These are phyloP conservation scores for Aureobasidium leucospermi DNA, from an alignment of 2,329 filamentous ascomycete species.

Conservation along the genomic window DNA sequence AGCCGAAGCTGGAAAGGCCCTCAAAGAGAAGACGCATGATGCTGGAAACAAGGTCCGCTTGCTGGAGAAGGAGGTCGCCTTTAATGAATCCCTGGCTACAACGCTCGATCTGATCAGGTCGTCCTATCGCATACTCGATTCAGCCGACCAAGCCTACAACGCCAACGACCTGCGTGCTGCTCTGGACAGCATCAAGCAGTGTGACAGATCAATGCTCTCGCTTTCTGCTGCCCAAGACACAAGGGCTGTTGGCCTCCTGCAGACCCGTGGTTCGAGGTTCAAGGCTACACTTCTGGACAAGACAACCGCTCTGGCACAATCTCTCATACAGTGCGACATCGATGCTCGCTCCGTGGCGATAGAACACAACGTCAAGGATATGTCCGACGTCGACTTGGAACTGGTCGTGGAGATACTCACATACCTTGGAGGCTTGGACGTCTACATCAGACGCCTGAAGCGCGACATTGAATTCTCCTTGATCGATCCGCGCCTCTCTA, in stretches of 20 bases:
- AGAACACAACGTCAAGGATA: constrained; percentile 36
- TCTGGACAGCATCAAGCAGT: constrained; percentile 42
- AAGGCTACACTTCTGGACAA: constrained; percentile 37
- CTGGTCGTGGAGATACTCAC: constrained; percentile 12
- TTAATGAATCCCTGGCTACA: constrained; percentile 47
- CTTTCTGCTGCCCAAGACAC: constrained; percentile 49
- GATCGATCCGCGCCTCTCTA: constrained; percentile 23
- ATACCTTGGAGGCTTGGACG: constrained; percentile 22
- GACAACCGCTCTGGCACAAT: constrained; percentile 64
- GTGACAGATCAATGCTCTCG: constrained; percentile 48
- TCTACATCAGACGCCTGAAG: constrained; percentile 16
- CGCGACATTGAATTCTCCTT: constrained; percentile 25
- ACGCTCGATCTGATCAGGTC: constrained; percentile 45
- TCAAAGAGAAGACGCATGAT: constrained; percentile 59
- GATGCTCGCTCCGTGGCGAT: constrained; percentile 51
- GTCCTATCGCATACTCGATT: constrained; percentile 43
- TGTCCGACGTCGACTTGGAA: constrained; percentile 9
- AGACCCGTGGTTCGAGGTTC: constrained; percentile 30
- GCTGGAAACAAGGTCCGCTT: constrained; percentile 47
- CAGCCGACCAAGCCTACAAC: constrained; percentile 32
- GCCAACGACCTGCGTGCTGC: constrained; percentile 39
- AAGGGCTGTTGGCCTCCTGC: constrained; percentile 57
- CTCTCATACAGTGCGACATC: constrained; percentile 56
- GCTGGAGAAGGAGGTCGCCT: constrained; percentile 52
- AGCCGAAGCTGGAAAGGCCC: constrained; percentile 59